Percentiles rank a stretch among this genome's conserved stretches.
Conservation (phyloP, 768 basidiomycete species). For the Boletus vinaceobasis region DNA sequence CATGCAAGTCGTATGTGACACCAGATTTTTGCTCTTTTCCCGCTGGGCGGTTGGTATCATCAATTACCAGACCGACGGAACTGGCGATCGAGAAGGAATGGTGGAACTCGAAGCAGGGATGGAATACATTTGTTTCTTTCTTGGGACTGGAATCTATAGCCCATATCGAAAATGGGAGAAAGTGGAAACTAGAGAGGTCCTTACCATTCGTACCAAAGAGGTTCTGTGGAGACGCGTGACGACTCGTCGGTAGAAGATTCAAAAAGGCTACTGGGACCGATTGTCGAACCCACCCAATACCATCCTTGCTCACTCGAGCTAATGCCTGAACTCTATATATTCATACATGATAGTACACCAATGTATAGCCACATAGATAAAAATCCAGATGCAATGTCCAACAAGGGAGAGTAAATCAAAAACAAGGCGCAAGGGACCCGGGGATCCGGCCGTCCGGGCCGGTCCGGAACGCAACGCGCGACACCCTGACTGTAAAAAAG, state of each 20-base stretch:
- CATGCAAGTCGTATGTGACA: slow-evolving; percentile 13
- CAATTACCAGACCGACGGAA: slow-evolving; percentile 22
- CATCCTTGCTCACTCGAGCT: no score
- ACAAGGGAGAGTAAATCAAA: no score
- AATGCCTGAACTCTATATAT: no score
- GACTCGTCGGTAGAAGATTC: not conserved
- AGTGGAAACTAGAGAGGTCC: slow-evolving; percentile 13
- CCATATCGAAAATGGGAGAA: slow-evolving; percentile 21
- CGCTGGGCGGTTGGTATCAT: slow-evolving; percentile 25
- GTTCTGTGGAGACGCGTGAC: slow-evolving; percentile 8
- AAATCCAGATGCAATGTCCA: no score
- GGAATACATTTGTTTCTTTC: slow-evolving; percentile 21
- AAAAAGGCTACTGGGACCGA: no score
- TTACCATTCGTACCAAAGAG: slow-evolving; percentile 18
- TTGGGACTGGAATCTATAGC: slow-evolving; percentile 22
- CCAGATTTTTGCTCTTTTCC: slow-evolving; percentile 19
- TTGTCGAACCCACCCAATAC: no score
- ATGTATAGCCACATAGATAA: no score
- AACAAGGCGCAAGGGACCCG: no score
- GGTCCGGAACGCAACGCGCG: no score
- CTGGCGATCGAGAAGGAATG: slow-evolving; percentile 5
- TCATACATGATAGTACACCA: no score
- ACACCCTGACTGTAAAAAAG: no score
- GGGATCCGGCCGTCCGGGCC: no score
- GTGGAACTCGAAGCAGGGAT: slow-evolving; percentile 12